Conservation (phyloP, 2,329 filamentous ascomycete genomes). For the Sarocladiaceae sp. region DNA sequence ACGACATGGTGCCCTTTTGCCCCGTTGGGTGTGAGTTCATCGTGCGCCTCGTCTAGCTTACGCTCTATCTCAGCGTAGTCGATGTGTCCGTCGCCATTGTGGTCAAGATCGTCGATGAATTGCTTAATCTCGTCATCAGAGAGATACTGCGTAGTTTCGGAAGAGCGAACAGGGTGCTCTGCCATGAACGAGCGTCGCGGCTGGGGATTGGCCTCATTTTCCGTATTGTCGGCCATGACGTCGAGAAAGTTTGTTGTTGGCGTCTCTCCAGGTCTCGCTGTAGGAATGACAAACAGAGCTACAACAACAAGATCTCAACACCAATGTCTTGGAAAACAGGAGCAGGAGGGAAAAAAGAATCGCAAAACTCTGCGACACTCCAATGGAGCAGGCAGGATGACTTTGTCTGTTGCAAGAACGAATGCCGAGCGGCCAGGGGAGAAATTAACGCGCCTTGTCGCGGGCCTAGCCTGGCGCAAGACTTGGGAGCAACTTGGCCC, state of each 20-base stretch:
- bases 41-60: conserved; percentile 48
- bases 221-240: background rate
- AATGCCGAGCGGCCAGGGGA: background rate
- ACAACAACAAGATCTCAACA: background rate
- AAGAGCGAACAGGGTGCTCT: conserved; percentile 20
- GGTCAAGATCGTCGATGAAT: conserved; percentile 50
- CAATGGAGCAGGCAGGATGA: too few species aligned
- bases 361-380: too few species aligned
- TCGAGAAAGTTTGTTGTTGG: background rate
- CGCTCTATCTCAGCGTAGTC: conserved; percentile 47
- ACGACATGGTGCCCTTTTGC: conserved; percentile 36
- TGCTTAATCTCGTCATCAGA: conserved; percentile 44
- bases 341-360: too few species aligned
- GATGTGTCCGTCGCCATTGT: conserved; percentile 46
- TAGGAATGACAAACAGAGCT: too few species aligned
- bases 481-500: conserved; percentile 2
- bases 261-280: too few species aligned
- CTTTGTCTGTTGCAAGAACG: background rate
- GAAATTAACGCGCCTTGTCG: conserved; percentile 4
- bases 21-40: conserved; percentile 42
- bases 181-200: conserved; percentile 15
- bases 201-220: conserved; percentile 4
- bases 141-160: conserved; percentile 27
- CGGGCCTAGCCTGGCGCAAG: background rate
- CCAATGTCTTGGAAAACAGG: background rate